These are phyloP conservation scores for Xylariales sp. DNA, from an alignment of 2,329 filamentous ascomycete genomes.

Conservation along the genomic window DNA sequence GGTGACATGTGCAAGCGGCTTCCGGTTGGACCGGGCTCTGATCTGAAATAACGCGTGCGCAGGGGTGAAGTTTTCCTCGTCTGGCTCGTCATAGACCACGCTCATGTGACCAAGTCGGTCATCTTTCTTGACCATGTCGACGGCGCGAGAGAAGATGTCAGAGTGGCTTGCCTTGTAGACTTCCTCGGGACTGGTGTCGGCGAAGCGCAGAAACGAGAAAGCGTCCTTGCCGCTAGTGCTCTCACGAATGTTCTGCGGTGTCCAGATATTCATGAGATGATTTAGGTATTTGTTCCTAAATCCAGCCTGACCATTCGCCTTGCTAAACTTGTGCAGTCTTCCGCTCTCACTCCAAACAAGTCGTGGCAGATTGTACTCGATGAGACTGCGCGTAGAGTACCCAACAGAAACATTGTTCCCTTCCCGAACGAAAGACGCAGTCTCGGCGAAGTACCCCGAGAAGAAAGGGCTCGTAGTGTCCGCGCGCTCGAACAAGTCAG, in stretches of 20 bases:
- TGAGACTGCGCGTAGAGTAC: slow-evolving; percentile 82
- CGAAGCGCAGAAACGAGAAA: slow-evolving; percentile 89
- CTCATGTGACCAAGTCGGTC: slow-evolving; percentile 63
- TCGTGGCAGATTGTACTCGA: slow-evolving; percentile 78
- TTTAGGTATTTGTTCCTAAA: slow-evolving; percentile 74
- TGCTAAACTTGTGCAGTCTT: slow-evolving; percentile 67
- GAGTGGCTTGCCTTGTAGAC: slow-evolving; percentile 64
- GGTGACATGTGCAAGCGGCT: slow-evolving; percentile 64
- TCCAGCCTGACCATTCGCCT: slow-evolving; percentile 69
- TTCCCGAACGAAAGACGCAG: slow-evolving; percentile 89
- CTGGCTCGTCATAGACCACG: slow-evolving; percentile 64
- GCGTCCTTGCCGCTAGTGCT: slow-evolving; percentile 57
- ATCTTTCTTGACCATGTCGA: slow-evolving; percentile 50
- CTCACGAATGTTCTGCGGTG: slow-evolving; percentile 68
- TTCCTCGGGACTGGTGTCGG: slow-evolving; percentile 70
- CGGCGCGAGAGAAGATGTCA: slow-evolving; percentile 69
- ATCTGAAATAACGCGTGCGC: slow-evolving; percentile 80
- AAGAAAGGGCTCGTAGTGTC: slow-evolving; percentile 85
- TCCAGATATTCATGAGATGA: slow-evolving; percentile 88
- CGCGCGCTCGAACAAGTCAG: slow-evolving; percentile 91
- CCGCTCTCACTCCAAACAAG: slow-evolving; percentile 80
- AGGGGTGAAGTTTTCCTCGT: slow-evolving; percentile 60
- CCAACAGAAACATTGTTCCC: slow-evolving; percentile 72
- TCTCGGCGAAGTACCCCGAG: slow-evolving; percentile 85
- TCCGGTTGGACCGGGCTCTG: slow-evolving; percentile 61